Evolutionary conservation across 768 basidiomycete species (phyloP).

Genomic region (Clitopilus passeckerianus): DNA sequence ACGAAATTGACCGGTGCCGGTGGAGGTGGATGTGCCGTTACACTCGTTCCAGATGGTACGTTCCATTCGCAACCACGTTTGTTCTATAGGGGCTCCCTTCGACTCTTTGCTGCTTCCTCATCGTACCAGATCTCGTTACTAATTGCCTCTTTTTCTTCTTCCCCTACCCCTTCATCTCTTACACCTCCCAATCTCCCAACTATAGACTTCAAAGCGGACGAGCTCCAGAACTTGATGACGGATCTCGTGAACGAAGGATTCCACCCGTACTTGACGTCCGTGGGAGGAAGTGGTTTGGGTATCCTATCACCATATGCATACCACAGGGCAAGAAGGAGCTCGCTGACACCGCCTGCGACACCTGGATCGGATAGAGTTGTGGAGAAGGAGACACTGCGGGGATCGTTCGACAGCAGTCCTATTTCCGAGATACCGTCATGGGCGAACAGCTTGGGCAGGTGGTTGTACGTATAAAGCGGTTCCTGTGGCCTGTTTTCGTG

Average conservation of each 20-base stretch:
- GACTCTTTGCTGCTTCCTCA: background rate
- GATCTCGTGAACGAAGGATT: slow-evolving; percentile 62
- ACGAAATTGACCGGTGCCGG: slow-evolving; percentile 99
- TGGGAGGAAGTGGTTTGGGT: slow-evolving; percentile 92
- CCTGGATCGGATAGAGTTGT: slow-evolving; percentile 24
- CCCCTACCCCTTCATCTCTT: slow-evolving; percentile 2
- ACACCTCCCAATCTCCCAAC: background rate
- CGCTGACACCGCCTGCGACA: slow-evolving; percentile 47
- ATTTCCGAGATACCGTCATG: slow-evolving; percentile 43
- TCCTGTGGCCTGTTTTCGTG: background rate
- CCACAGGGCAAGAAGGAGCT: slow-evolving; percentile 31
- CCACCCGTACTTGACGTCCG: slow-evolving; percentile 84
- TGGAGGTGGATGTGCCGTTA: slow-evolving; percentile 97
- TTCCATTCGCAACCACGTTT: slow-evolving; percentile 6
- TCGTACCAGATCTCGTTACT: background rate
- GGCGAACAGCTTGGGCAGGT: slow-evolving; percentile 49
- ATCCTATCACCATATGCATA: slow-evolving; percentile 62
- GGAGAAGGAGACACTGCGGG: slow-evolving; percentile 26
- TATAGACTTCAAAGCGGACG: slow-evolving; percentile 64
- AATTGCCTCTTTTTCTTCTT: background rate
- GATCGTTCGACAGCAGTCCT: slow-evolving; percentile 38
- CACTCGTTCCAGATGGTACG: slow-evolving; percentile 90
- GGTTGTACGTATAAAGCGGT: slow-evolving; percentile 51
- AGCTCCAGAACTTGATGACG: slow-evolving; percentile 53
- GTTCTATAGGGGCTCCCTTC: slow-evolving; percentile 7